These are phyloP conservation scores for Pseudocercospora fuligena DNA, from an alignment of 2,329 filamentous ascomycete species.

Conservation along the genomic window DNA sequence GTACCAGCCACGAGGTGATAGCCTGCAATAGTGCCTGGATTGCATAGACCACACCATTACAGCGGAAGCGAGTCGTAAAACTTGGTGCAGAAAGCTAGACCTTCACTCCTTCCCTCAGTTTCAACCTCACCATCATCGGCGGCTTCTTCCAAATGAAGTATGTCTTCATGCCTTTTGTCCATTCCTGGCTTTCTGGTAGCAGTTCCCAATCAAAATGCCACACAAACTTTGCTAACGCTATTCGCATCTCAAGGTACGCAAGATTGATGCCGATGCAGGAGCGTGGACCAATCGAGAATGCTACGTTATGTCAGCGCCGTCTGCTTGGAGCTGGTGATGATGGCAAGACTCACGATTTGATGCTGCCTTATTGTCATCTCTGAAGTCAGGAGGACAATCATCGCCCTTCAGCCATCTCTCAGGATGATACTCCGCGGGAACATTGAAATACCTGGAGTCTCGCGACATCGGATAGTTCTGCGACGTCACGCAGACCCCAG, in stretches of 20 bases:
- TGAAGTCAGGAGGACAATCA: slow-evolving; percentile 1
- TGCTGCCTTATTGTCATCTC: slow-evolving; percentile 5
- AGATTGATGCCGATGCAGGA: slow-evolving; percentile 31
- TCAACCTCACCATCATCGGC: slow-evolving; percentile 5
- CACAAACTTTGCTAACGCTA: slow-evolving; percentile 4
- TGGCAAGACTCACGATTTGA: not conserved
- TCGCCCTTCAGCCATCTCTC: slow-evolving; percentile 6
- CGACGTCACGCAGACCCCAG: not conserved
- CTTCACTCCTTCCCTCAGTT: slow-evolving; percentile 1
- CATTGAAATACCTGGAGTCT: not conserved
- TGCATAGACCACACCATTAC: slow-evolving; percentile 45
- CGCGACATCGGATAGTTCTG: slow-evolving; percentile 3
- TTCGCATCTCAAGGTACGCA: slow-evolving; percentile 37
- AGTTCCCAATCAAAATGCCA: slow-evolving; percentile 9
- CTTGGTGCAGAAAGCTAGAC: no score
- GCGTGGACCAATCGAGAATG: slow-evolving; percentile 34
- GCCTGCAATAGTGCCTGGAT: not conserved
- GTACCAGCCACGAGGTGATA: slow-evolving; percentile 39
- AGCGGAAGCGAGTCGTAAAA: not conserved
- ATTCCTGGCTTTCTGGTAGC: slow-evolving; percentile 6
- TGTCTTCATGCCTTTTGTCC: slow-evolving; percentile 7
- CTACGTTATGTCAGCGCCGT: not conserved
- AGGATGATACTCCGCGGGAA: not conserved
- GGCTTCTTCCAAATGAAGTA: slow-evolving; percentile 8
- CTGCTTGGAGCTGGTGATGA: not conserved